Base-by-base conservation (phyloP, 352 stramenopile genomes). In the Phytopythium chamaehyphon region DNA sequence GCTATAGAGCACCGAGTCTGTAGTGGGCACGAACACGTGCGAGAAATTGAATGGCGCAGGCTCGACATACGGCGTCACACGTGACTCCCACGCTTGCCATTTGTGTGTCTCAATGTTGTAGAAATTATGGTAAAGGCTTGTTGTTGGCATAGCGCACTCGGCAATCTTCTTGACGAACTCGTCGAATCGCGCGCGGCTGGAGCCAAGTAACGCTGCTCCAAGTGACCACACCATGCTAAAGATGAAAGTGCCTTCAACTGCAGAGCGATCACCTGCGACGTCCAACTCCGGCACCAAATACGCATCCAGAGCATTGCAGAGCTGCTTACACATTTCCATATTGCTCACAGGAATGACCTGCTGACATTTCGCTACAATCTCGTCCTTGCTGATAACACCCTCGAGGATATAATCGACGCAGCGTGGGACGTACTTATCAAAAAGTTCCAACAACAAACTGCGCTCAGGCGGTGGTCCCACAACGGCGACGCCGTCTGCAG, bases 281-380 rank as follows among this genome's bases (percentile, higher is more conserved):
- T 91, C 76, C 23, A 88, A 47, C 5, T 82, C 73, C 5, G 47
- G 57, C 0, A 77, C 80, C 2, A 98, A 49, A 54, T 96, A 97
- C 0, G 81, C 84, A 54, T 98, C 91, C 8, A 98, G 63, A 10
- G 89, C 84, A 16, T 90, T 93, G 48, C 87, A 97, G 0, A 98
- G 76, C 61, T 98, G 95, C 57, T 98, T 98, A 54, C 93, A 95
- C 85, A 98, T 95, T 63, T 97, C 90, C 62, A 98, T 90, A 40
- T 95, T 95, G 50, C 87, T 93, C 47, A 98, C 92, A 0, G 87
- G 79, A 40, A 98, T 96, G 18, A 98, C 93, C 61, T 96, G 83
- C 18, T 95, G 78, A 38, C 79, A 92, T 47, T 97, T 94, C 23
- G 95, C 84, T 0, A 87, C 86, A 22, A 97, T 66, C 54, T 97